Evolutionary conservation across 2,329 filamentous ascomycete species (phyloP).

Genomic region (Hirsutella rhossiliensis): DNA sequence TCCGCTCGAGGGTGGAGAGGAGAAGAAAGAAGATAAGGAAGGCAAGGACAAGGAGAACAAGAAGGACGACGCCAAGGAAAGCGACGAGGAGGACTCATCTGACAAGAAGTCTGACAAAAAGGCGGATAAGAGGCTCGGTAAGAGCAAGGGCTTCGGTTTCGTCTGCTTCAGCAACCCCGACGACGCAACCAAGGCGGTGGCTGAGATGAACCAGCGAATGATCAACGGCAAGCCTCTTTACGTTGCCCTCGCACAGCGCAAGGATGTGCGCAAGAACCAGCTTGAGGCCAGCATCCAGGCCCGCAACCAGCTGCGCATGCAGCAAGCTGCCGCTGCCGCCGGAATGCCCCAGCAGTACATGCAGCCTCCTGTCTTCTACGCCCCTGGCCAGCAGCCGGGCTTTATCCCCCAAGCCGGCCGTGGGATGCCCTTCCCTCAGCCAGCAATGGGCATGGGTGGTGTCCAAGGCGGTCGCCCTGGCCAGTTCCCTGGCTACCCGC

Average conservation of each 20-base stretch:
- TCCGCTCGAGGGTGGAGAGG: slow-evolving; percentile 39
- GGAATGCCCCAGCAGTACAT: slow-evolving; percentile 83
- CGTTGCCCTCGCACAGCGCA: slow-evolving; percentile 95
- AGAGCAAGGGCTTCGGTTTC: slow-evolving; percentile 99
- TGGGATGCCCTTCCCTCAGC: slow-evolving; percentile 55
- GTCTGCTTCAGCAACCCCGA: slow-evolving; percentile 99
- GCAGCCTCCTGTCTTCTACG: slow-evolving; percentile 86
- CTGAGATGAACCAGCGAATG: slow-evolving; percentile 99
- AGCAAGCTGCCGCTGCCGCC: slow-evolving; percentile 85
- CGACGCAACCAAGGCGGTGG: slow-evolving; percentile 96
- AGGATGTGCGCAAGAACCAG: slow-evolving; percentile 98
- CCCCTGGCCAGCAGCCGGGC: slow-evolving; percentile 64
- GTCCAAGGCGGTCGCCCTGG: slow-evolving; percentile 73
- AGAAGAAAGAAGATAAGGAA: slow-evolving; percentile 41
- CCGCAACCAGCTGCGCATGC: slow-evolving; percentile 96
- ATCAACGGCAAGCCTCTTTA: slow-evolving; percentile 93
- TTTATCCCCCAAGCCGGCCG: slow-evolving; percentile 55
- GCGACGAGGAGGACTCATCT: slow-evolving; percentile 30
- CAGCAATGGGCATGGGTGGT: slow-evolving; percentile 53
- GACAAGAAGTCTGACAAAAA: slow-evolving; percentile 50
- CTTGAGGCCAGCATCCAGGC: slow-evolving; percentile 98
- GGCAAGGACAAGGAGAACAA: slow-evolving; percentile 40
- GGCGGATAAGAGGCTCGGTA: slow-evolving; percentile 61
- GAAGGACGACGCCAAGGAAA: slow-evolving; percentile 29
- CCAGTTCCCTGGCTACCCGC: slow-evolving; percentile 76